Conservation (phyloP, 148 eudicot genomes). For the Rhododendron molle region DNA sequence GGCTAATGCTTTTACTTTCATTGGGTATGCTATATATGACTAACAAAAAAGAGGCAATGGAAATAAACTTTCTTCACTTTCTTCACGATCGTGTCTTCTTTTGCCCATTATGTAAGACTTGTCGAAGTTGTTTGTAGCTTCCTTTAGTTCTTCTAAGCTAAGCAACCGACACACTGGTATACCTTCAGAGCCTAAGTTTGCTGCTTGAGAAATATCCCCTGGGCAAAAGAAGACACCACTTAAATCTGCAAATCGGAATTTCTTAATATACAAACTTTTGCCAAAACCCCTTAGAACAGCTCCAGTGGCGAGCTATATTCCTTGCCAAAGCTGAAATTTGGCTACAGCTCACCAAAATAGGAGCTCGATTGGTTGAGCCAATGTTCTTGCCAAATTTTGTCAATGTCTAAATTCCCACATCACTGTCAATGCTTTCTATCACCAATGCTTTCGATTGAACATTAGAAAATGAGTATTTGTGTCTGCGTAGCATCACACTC, state of each 20-base stretch:
- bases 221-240: constrained; percentile 17
- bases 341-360: not conserved
- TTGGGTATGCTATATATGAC: not conserved
- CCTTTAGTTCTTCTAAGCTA: constrained; percentile 52
- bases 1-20: not conserved
- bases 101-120: constrained; percentile 47
- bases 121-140: constrained; percentile 65
- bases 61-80: not conserved
- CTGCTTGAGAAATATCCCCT: constrained; percentile 61
- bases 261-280: not conserved
- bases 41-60: not conserved
- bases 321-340: not conserved
- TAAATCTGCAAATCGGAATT: not conserved
- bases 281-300: not conserved
- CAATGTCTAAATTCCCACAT: not conserved
- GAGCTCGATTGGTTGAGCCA: not conserved
- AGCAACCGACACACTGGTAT: constrained; percentile 44
- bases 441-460: not conserved
- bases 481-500: too few species aligned
- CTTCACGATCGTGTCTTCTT: constrained; percentile 32
- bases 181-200: constrained; percentile 52
- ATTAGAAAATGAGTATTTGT: too few species aligned
- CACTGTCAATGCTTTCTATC: not conserved
- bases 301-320: not conserved
- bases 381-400: not conserved